Percentiles rank a stretch among this genome's conserved stretches.
Evolutionary conservation across 1,284 basidiomycete species (phyloP).

Genomic region (Apiotrichum gamsii): DNA sequence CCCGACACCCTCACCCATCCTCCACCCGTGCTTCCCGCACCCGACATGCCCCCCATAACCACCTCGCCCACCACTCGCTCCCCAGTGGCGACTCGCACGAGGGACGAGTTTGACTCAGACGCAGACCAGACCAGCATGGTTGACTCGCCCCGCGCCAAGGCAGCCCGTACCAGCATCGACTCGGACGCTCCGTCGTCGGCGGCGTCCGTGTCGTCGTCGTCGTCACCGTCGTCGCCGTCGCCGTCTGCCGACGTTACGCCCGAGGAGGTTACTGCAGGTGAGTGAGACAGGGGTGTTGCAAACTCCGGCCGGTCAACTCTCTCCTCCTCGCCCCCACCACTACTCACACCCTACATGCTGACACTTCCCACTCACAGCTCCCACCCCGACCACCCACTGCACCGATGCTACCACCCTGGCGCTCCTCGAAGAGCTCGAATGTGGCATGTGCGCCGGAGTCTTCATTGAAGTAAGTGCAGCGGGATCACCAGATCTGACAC

Average conservation of each 20-base stretch:
- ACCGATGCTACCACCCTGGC: neutral
- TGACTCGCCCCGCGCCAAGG: conserved; percentile 6
- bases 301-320: too few relatives aligned
- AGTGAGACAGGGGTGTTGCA: neutral
- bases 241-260: neutral
- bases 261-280: neutral
- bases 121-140: conserved; percentile 1
- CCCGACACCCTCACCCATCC: neutral
- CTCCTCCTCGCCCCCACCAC: too few relatives aligned
- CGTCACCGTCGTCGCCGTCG: too few relatives aligned
- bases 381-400: too few relatives aligned
- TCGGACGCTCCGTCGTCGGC: neutral
- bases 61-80: neutral
- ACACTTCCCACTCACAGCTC: too few relatives aligned
- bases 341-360: neutral
- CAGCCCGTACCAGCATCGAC: conserved; percentile 6
- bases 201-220: too few relatives aligned
- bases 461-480: conserved; percentile 19
- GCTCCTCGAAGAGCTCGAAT: conserved; percentile 20
- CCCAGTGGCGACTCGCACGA: conserved; percentile 6
- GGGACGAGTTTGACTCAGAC: conserved; percentile 12
- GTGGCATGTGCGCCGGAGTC: conserved; percentile 23
- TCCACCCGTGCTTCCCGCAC: neutral
- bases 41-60: neutral
- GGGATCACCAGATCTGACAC: too few relatives aligned